phyloP scores from a whole-genome alignment of 768 basidiomycete species.

The Phylloporus sp. region DNA sequence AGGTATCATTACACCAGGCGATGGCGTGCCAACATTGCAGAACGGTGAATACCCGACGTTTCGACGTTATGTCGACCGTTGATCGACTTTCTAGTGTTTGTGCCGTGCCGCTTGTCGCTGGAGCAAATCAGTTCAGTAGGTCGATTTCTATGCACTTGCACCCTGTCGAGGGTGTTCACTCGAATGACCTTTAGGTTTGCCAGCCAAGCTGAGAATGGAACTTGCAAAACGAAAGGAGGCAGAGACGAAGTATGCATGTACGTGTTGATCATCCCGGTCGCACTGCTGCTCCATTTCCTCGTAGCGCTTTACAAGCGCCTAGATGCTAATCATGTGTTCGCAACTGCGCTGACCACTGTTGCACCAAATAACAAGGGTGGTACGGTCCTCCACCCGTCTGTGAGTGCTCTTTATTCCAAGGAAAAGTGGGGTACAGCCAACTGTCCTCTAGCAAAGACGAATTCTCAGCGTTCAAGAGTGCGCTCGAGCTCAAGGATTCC shows the following conservation, averaged over 20 bases:
- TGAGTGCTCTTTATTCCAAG: conserved; percentile 19
- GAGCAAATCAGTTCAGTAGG: conserved; percentile 50
- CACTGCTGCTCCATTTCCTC: conserved; percentile 3
- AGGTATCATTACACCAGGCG: conserved; percentile 52
- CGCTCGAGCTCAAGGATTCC: conserved; percentile 76
- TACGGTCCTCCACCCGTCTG: conserved; percentile 42
- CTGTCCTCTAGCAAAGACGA: conserved; percentile 63
- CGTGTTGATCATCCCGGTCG: conserved; percentile 3
- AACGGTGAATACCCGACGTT: conserved; percentile 39
- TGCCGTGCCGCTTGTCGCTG: conserved; percentile 47
- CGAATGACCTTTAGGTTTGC: conserved; percentile 36
- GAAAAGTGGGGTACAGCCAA: not conserved
- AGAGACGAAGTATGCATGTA: conserved; percentile 27
- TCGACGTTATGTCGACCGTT: not conserved
- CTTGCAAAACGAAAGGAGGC: conserved; percentile 27
- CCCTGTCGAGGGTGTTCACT: not conserved
- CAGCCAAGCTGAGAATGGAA: conserved; percentile 35
- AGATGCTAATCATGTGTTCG: conserved; percentile 48
- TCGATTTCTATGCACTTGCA: not conserved
- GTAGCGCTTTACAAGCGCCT: conserved; percentile 56
- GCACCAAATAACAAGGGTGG: conserved; percentile 48
- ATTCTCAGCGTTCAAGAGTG: conserved; percentile 62
- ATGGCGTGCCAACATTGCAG: conserved; percentile 39
- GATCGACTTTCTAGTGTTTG: conserved; percentile 36
- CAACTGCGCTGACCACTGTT: conserved; percentile 57